A percentile compares a stretch with the other conserved stretches of the same genome.
Conservation (phyloP, 768 basidiomycete species). For the Podaxis sp. region DNA sequence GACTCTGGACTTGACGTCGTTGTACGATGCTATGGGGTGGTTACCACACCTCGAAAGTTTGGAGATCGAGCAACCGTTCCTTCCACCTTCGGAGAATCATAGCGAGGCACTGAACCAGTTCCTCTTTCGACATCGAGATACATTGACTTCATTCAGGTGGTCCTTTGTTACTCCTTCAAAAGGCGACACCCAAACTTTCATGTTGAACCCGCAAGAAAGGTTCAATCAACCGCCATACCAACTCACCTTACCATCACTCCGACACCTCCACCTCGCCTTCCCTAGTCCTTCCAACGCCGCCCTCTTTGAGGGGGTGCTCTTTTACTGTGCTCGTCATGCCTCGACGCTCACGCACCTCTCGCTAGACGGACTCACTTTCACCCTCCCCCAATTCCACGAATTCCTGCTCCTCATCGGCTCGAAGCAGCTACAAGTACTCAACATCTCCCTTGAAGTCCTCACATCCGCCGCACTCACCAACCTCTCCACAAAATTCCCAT, state of each 20-base stretch:
- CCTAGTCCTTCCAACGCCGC: neutral
- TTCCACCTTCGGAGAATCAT: conserved; percentile 2
- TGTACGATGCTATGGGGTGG: conserved; percentile 5
- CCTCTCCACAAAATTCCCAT: conserved; percentile 3
- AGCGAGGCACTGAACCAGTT: conserved; percentile 4
- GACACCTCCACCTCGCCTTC: neutral
- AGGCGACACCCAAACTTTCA: neutral
- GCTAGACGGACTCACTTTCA: conserved; percentile 1
- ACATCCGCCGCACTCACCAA: conserved; percentile 7
- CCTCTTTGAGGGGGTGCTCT: conserved; percentile 4
- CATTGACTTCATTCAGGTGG: conserved; percentile 5
- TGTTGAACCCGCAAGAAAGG: neutral
- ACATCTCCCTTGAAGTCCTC: conserved; percentile 8
- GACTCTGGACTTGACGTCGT: neutral
- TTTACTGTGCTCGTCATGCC: conserved; percentile 7
- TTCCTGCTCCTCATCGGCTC: conserved; percentile 5
- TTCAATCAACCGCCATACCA: conserved; percentile 8
- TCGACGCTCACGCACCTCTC: conserved; percentile 6
- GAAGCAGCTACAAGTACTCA: neutral
- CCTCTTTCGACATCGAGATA: conserved; percentile 4
- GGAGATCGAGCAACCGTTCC: conserved; percentile 6
- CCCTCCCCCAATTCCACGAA: conserved; percentile 6
- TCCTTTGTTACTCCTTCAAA: neutral
- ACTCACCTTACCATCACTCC: neutral
- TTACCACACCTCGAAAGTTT: conserved; percentile 2